Evolutionary conservation across 1,139 yeast species (phyloP), one percentile per base, ranked within the genome.

Genomic region (Geotrichum phurueaensis): DNA sequence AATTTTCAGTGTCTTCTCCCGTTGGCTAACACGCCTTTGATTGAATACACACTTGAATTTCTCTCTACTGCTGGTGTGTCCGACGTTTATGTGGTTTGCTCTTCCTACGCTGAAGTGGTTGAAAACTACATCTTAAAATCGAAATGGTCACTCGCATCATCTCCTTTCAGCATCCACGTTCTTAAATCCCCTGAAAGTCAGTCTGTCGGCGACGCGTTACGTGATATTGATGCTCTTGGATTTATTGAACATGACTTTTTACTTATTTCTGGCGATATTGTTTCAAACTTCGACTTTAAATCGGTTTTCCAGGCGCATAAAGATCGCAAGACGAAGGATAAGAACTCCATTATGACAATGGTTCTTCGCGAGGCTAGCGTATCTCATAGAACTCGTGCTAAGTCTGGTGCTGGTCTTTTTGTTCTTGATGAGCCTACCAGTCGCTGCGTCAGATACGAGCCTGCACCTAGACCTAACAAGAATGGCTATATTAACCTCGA

Each of bases 201-300:
- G 72, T 89, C 96, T 22, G 96, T 92, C 5, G 99, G 99, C 65
- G 99, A 94, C 76, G 96, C 96, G 36, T 87, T 94, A 96, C 82
- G 99, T 73, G 98, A 92, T 71, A 78, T 94, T 64, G 99, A 94
- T 73, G 86, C 89, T 64, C 81, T 96, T 70, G 97, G 97, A 1
- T 76, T 92, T 63, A 89, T 94, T 60, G 83, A 89, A 2, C 90
- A 95, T 15, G 99, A 94, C 74, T 94, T 94, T 69, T 77, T 95
- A 63, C 79, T 94, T 52, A 89, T 95, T 51, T 85, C 96, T 18
- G 99, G 99, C 62, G 99, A 94, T 72, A 96, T 94, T 33, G 92
- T 94, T 18, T 88, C 97, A 58, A 94, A 94, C 70, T 81, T 95
- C 63, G 95, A 92, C 70, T 85, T 92, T 65, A 80, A 80, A 56